Evolutionary conservation across 768 basidiomycete species (phyloP), one percentile per base, ranked within the genome.

Genomic region (Rubroboletus pulcherrimus): DNA sequence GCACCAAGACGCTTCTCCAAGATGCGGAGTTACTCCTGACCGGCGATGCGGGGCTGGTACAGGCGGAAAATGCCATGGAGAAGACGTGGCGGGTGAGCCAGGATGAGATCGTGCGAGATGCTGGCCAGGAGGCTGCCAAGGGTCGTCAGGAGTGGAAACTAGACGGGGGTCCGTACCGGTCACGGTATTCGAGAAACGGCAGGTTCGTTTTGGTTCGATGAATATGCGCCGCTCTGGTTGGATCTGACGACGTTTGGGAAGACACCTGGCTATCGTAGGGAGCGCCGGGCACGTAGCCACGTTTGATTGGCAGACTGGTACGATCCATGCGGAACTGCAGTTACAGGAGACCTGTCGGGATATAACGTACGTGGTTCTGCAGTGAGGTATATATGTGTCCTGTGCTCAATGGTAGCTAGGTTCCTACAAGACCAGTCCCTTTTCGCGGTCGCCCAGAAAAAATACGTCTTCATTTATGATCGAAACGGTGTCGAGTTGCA

Each of bases 391-490:
- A 2, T 21, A 1, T 12, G 26, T 17, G 49, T 5, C 5, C 31
- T 15, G 24, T 41, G 15, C 43, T 48, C n/a, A 53, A 8, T 49
- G 14, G 24, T 26, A 15, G 38, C 33, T 51, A 94, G 90, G 17
- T 98, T 93, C 66, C 74, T 99, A 7, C 95, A 98, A 66, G 91
- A 96, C 60, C 91, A 97, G 49, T 87, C 90, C 0, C 91, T 87
- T 71, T 93, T 89, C 65, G 96, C 96, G 2, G 94, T 97, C 9
- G 96, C 96, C 0, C 96, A 99, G 73, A 91, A 92, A 72, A 90
- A 93, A 78, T 91, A 96, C 67, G 91, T 89, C 17, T 99, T 91
- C 72, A 93, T 99, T 43, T 98, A 99, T 60, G 97, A 98, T 72
- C 82, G 86, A 33, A 83, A 93, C 61, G 96, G 97, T 21, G 88